Conservation (phyloP, 2,329 filamentous ascomycete species). For the Colletotrichum plurivorum region DNA sequence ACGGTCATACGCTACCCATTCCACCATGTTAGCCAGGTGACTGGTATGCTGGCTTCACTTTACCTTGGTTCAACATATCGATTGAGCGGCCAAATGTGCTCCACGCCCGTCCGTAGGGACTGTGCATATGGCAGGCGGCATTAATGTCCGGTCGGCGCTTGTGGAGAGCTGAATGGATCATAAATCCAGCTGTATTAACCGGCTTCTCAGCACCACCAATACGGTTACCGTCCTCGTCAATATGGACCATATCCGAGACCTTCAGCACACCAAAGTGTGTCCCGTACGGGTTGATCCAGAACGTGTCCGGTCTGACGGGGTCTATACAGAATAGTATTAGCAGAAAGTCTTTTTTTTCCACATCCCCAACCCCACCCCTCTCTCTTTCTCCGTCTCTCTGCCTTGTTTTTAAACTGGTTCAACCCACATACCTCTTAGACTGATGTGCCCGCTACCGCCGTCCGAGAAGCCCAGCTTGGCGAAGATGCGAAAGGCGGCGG, state of each 20-base stretch:
- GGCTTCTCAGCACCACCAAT: slow-evolving; percentile 72
- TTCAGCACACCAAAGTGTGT: slow-evolving; percentile 76
- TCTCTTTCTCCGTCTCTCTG: too few relatives aligned
- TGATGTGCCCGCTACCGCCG: slow-evolving; percentile 63
- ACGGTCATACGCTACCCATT: neutral
- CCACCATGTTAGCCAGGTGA: too few relatives aligned
- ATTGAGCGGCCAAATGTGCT: slow-evolving; percentile 72
- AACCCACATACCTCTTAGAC: slow-evolving; percentile 45
- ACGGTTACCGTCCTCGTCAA: slow-evolving; percentile 71
- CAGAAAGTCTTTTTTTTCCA: neutral
- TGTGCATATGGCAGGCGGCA: slow-evolving; percentile 78
- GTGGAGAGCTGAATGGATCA: slow-evolving; percentile 77
- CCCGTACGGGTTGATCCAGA: slow-evolving; percentile 71
- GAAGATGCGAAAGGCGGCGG: slow-evolving; percentile 63
- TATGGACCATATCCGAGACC: slow-evolving; percentile 76
- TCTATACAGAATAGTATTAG: slow-evolving; percentile 39
- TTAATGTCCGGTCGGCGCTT: slow-evolving; percentile 74
- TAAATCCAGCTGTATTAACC: slow-evolving; percentile 77
- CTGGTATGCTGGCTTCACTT: too few relatives aligned
- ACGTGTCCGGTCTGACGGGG: slow-evolving; percentile 51
- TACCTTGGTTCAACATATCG: slow-evolving; percentile 75
- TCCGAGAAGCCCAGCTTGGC: slow-evolving; percentile 61
- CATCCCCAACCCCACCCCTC: too few relatives aligned
- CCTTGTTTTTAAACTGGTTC: too few relatives aligned
- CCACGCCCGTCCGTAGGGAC: slow-evolving; percentile 75